Percentiles rank a stretch among this genome's conserved stretches.
Conservation (phyloP, 169 alveolate genomes). For the Plasmodium reichenowi region DNA sequence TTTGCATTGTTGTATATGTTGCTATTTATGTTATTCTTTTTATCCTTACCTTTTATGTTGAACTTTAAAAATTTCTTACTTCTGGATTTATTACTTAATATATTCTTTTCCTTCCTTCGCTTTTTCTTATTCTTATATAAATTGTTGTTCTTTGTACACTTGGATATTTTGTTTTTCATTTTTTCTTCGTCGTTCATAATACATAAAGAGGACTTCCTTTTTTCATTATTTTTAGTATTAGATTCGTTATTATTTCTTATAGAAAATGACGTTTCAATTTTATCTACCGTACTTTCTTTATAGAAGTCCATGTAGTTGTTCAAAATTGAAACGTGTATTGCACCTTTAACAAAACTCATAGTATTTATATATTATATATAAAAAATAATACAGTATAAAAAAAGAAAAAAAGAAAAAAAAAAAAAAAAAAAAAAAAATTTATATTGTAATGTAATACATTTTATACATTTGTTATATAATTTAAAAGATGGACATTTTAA, state of each 20-base stretch:
- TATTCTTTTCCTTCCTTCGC: background rate
- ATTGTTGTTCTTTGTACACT: no score
- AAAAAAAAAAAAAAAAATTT: no score
- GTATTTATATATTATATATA: background rate
- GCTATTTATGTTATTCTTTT: background rate
- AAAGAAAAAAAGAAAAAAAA: no score
- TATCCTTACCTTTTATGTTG: background rate
- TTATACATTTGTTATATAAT: no score
- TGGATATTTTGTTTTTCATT: background rate
- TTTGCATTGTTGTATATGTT: background rate
- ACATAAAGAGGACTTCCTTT: no score
- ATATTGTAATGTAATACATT: no score
- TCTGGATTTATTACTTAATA: background rate
- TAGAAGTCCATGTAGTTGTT: constrained; percentile 52
- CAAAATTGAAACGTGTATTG: constrained; percentile 52
- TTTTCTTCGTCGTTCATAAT: background rate
- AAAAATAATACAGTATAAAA: no score
- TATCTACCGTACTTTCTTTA: constrained; percentile 13
- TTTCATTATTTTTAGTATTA: background rate
- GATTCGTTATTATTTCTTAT: constrained; percentile 4
- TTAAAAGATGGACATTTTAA: no score
- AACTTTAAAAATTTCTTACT: background rate
- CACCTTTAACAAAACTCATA: constrained; percentile 15
- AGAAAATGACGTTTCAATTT: background rate
- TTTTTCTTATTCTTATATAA: background rate